These are phyloP conservation scores for Carex kokanica DNA, from an alignment of 176 grass and related monocot species.

Conservation along the genomic window DNA sequence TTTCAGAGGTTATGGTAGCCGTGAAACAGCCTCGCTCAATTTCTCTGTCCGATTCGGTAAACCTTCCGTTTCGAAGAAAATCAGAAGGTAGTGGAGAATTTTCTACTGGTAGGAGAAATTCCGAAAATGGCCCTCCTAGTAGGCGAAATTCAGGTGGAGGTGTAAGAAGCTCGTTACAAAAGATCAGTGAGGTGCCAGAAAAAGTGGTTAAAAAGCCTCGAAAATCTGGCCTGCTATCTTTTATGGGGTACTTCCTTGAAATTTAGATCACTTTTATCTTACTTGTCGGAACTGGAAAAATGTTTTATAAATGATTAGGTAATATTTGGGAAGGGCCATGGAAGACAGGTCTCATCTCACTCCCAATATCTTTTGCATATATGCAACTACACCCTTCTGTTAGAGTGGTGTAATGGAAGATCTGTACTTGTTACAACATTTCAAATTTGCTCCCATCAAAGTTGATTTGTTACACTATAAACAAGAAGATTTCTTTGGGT, in stretches of 20 bases:
- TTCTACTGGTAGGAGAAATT: constrained; percentile 45
- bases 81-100: constrained; percentile 41
- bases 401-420: not conserved
- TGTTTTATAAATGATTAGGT: not conserved
- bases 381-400: not conserved
- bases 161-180: constrained; percentile 58
- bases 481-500: not conserved
- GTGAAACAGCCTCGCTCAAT: constrained; percentile 54
- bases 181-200: constrained; percentile 68
- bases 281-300: not conserved
- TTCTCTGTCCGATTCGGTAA: constrained; percentile 51
- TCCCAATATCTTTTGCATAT: not conserved
- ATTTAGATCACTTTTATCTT: constrained; percentile 6
- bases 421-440: not conserved
- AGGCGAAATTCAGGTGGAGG: constrained; percentile 40
- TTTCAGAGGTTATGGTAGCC: constrained; percentile 74
- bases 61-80: constrained; percentile 52
- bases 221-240: constrained; percentile 62
- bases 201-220: constrained; percentile 43
- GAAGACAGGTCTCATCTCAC: not conserved
- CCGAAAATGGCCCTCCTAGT: constrained; percentile 41
- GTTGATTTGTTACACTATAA: not conserved
- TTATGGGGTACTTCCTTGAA: constrained; percentile 61
- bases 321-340: not conserved
- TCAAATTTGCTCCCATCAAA: not conserved